A percentile compares a stretch with the other conserved stretches of the same genome.
phyloP scores from a whole-genome alignment of 768 basidiomycete species.

The Pseudohyphozyma bogoriensis region DNA sequence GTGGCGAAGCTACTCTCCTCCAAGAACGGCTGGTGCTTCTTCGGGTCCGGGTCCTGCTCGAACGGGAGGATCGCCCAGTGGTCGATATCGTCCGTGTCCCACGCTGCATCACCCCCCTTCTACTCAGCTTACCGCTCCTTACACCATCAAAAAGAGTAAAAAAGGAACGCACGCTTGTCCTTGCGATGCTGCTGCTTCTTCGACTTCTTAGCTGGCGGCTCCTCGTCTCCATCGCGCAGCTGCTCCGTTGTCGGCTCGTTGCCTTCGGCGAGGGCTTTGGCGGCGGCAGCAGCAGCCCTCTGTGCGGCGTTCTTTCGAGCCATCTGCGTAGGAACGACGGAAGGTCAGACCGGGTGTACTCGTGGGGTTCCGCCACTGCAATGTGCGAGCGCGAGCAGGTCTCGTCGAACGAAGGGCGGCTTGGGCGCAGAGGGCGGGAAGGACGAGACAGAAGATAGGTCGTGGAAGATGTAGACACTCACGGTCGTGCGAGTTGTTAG shows the following conservation, averaged over 20 bases:
- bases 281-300: constrained; percentile 13
- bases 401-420: too few species aligned
- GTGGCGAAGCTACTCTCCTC: constrained; percentile 98
- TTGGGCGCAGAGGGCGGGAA: too few species aligned
- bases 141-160: neutral
- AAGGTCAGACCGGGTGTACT: too few species aligned
- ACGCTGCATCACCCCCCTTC: constrained; percentile 50
- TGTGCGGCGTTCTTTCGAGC: constrained; percentile 28
- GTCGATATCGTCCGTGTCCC: constrained; percentile 94
- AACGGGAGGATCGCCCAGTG: constrained; percentile 82
- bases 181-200: constrained; percentile 87
- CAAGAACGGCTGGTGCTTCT: constrained; percentile 69
- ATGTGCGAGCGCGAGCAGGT: too few species aligned
- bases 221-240: constrained; percentile 48
- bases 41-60: constrained; percentile 50
- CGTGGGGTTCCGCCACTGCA: too few species aligned
- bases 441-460: too few species aligned
- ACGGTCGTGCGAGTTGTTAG: too few species aligned
- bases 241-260: constrained; percentile 8
- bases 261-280: neutral
- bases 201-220: constrained; percentile 21
- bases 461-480: too few species aligned
- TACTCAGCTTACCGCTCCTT: neutral
- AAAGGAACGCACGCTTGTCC: constrained; percentile 67
- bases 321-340: constrained; percentile 4